Base-by-base conservation (phyloP, 768 basidiomycete species). In the Xanthoconium purpureum region DNA sequence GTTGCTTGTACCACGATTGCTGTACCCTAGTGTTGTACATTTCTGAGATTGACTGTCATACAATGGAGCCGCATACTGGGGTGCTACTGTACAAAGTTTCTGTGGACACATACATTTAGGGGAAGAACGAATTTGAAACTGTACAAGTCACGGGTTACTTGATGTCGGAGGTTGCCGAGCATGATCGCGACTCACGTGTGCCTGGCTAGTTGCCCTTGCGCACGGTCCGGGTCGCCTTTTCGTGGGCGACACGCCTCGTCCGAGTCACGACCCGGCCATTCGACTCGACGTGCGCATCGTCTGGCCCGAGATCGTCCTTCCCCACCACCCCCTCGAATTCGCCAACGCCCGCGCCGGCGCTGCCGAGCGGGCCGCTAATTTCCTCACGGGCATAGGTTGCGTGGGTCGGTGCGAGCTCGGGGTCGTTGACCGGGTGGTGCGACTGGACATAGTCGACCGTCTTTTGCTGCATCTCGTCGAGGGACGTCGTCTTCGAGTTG, bases 291-390 rank as follows among this genome's bases (percentile, higher is more conserved):
- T 64, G 63, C 0, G 28, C 38, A 9, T 58, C 46, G 36, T 72
- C 71, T 12, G 63, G 61, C 6, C 70, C 71, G 15, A 66, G 62
- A 49, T 72, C 71, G 30, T 63, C 66, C 5, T 59, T 63, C 7
- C 71, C 70, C 5, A 69, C 63, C 1, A 72, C 54, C 0, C 67
- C 69, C 28, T 72, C 71, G 11, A 71, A 66, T 17, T 72, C 71
- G 8, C 33, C 6, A 35, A 35, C 33, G 20, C 69, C 70, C 10
- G 70, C 60, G n/a, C 69, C 54, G 0, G 67, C 69, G 29, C 47
- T 54, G 1, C 72, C 60, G 3, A 72, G 60, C 0, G 71, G 72
- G 0, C 71, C 71, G 15, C 45, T 38, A 5, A 72, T 39, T 52
- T 72, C 67, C 0, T 72, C 71, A 32, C 63, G 69, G 0, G 61